Evolutionary conservation across 257 asterid genomes (phyloP).

Genomic region (Solanum peruvianum): DNA sequence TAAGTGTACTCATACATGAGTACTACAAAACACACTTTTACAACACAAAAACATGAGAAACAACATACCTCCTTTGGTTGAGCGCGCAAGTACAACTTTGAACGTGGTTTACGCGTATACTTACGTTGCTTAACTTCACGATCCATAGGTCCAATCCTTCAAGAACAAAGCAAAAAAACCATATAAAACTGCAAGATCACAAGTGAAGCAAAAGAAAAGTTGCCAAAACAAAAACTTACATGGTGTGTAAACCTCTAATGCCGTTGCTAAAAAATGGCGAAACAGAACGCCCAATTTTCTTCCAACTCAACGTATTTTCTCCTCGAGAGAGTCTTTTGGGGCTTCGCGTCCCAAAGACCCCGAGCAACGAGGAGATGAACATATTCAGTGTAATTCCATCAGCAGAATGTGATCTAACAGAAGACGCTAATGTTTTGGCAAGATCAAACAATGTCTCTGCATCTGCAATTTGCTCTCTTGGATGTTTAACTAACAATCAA

Average conservation of each 20-base stretch:
- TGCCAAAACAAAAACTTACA: slow-evolving; percentile 18
- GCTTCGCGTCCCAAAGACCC: slow-evolving; percentile 5
- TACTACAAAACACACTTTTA: background rate
- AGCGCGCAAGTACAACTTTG: background rate
- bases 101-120: background rate
- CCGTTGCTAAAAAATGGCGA: slow-evolving; percentile 24
- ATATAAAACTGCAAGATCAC: background rate
- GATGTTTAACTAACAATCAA: slow-evolving; percentile 26
- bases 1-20: background rate
- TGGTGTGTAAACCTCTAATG: slow-evolving; percentile 17
- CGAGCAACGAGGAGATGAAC: slow-evolving; percentile 30
- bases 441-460: slow-evolving; percentile 44
- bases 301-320: slow-evolving; percentile 14
- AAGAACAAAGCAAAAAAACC: background rate
- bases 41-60: background rate
- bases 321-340: background rate
- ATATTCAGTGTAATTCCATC: slow-evolving; percentile 23
- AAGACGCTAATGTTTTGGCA: slow-evolving; percentile 19
- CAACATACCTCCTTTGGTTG: background rate
- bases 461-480: slow-evolving; percentile 57
- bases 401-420: slow-evolving; percentile 19
- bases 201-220: background rate
- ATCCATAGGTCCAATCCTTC: slow-evolving; percentile 38
- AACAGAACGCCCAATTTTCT: slow-evolving; percentile 15
- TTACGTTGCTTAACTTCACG: slow-evolving; percentile 13